Evolutionary conservation across 805 yeast species (phyloP).

Genomic region (Metschnikowia aberdeeniae): DNA sequence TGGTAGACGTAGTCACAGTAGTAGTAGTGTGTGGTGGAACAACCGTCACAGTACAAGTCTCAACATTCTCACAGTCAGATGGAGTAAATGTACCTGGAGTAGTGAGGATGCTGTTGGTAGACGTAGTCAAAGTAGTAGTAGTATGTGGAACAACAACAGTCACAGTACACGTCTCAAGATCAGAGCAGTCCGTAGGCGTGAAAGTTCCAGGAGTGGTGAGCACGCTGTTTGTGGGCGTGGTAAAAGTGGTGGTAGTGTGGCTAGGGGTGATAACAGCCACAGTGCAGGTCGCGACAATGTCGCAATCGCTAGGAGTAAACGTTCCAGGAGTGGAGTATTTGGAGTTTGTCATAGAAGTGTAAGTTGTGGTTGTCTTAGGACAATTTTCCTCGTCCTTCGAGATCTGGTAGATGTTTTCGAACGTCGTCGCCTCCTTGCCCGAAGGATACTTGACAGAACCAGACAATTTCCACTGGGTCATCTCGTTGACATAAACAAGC

Average conservation of each 20-base stretch:
- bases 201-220: neutral
- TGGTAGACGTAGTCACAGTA: neutral
- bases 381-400: slow-evolving; percentile 1
- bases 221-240: neutral
- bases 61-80: neutral
- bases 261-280: neutral
- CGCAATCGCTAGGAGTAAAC: slow-evolving; percentile 3
- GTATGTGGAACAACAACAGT: slow-evolving; percentile 8
- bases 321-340: slow-evolving; percentile 13
- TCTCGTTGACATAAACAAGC: slow-evolving; percentile 9
- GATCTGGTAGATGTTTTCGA: slow-evolving; percentile 3
- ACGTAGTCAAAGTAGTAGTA: neutral
- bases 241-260: neutral
- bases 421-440: neutral
- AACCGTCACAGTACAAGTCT: slow-evolving; percentile 1
- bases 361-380: slow-evolving; percentile 3
- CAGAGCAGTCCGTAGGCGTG: slow-evolving; percentile 1
- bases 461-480: slow-evolving; percentile 7
- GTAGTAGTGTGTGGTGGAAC: slow-evolving; percentile 1
- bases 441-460: slow-evolving; percentile 1
- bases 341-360: neutral
- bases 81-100: slow-evolving; percentile 14
- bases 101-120: neutral
- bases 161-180: slow-evolving; percentile 21
- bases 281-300: slow-evolving; percentile 1